phyloP scores from a whole-genome alignment of 768 basidiomycete species.

The Amanita rubescens region DNA sequence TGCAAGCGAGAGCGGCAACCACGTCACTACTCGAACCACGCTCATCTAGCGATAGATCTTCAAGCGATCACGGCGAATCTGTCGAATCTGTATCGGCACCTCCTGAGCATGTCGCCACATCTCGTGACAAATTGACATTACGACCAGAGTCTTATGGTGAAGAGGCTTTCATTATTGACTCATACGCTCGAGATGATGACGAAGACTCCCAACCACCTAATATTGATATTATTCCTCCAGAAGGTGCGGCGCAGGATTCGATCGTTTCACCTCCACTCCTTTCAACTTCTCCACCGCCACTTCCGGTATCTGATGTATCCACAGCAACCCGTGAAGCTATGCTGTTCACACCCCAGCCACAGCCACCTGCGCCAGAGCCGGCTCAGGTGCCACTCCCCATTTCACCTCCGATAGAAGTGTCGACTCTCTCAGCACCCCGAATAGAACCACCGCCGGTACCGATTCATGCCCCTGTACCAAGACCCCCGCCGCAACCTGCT shows the following conservation, averaged over 20 bases:
- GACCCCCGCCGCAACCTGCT: neutral
- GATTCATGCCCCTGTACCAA: neutral
- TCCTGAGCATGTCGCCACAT: constrained; percentile 38
- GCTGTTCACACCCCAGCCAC: constrained; percentile 64
- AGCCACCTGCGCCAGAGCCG: constrained; percentile 22
- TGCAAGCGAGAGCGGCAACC: constrained; percentile 22
- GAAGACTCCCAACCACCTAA: constrained; percentile 27
- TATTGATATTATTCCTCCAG: too few relatives aligned
- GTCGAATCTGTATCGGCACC: constrained; percentile 26
- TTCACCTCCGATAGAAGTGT: neutral
- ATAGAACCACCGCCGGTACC: constrained; percentile 6
- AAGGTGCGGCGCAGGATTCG: too few relatives aligned
- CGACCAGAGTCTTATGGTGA: constrained; percentile 76
- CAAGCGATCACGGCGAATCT: constrained; percentile 60
- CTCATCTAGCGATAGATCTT: constrained; percentile 64
- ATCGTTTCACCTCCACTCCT: neutral
- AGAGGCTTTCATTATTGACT: constrained; percentile 77
- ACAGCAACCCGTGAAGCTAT: constrained; percentile 29
- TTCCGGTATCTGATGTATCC: constrained; percentile 21
- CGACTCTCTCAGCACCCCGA: constrained; percentile 21
- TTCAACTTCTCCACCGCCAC: constrained; percentile 12
- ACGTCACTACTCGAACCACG: constrained; percentile 38
- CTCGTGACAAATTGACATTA: constrained; percentile 30
- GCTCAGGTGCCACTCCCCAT: neutral
- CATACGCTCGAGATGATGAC: constrained; percentile 56